Evolutionary conservation across 208 protist genomes (phyloP).

Genomic region (Novymonas esmeraldas): DNA sequence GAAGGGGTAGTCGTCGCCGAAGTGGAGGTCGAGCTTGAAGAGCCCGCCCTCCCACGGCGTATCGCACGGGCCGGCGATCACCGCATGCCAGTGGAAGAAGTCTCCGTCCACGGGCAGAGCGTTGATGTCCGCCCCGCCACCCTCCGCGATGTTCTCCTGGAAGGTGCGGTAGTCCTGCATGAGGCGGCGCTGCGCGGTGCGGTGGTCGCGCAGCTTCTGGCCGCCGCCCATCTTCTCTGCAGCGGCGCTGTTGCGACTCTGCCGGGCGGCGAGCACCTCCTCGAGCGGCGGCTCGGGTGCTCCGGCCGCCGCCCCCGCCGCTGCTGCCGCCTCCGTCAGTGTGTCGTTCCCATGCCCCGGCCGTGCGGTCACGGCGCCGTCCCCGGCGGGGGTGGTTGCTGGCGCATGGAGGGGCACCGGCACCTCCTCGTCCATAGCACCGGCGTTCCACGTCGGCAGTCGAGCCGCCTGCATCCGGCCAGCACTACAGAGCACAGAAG

Average conservation of each 20-base stretch:
- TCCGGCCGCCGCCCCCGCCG: not conserved
- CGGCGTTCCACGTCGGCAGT: not conserved
- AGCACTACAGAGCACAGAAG: not conserved
- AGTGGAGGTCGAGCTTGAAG: constrained; percentile 81
- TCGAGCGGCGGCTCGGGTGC: not conserved
- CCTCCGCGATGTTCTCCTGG: constrained; percentile 39
- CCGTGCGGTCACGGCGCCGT: not conserved
- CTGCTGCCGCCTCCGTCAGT: not conserved
- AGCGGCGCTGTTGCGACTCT: constrained; percentile 25
- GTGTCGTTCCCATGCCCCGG: not conserved
- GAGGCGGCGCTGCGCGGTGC: constrained; percentile 62
- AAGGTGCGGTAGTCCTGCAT: constrained; percentile 73
- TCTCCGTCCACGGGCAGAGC: constrained; percentile 74
- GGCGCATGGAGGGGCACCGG: not conserved
- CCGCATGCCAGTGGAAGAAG: constrained; percentile 86
- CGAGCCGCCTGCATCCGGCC: constrained; percentile 2
- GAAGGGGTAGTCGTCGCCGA: constrained; percentile 89
- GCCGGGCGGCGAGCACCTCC: constrained; percentile 4
- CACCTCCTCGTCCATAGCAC: not conserved
- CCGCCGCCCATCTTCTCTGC: constrained; percentile 35
- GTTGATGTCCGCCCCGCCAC: constrained; percentile 47
- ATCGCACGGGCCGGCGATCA: constrained; percentile 78
- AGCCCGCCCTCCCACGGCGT: constrained; percentile 90
- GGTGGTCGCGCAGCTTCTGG: constrained; percentile 35
- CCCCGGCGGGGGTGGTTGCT: not conserved